Evolutionary conservation across 176 grass and related monocot genomes (phyloP).

Genomic region (Hordeum vulgare): MorexV3_pseudomolecules_assembly NC_058520.1:465062574-465063073

Average conservation of each 20-base stretch:
- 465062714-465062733: conserved; percentile 60
- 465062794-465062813: conserved; percentile 38
- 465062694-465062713: conserved; percentile 73
- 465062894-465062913: conserved; percentile 66
- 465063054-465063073: conserved; percentile 68
- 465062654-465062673: conserved; percentile 46
- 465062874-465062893: conserved; percentile 65
- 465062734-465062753: conserved; percentile 91
- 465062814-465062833: conserved; percentile 81
- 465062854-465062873: conserved; percentile 87
- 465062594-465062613: conserved; percentile 91
- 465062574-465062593: conserved; percentile 80
- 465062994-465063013: conserved; percentile 39
- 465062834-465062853: conserved; percentile 70
- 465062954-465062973: conserved; percentile 26
- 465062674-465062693: conserved; percentile 46
- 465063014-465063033: conserved; percentile 71
- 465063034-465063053: conserved; percentile 72
- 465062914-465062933: conserved; percentile 67
- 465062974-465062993: conserved; percentile 9
- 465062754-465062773: conserved; percentile 58
- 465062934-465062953: conserved; percentile 73
- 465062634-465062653: conserved; percentile 49
- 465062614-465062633: conserved; percentile 81
- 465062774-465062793: conserved; percentile 65